Conservation (phyloP, 768 basidiomycete genomes). For the Hericium alpestre region DNA sequence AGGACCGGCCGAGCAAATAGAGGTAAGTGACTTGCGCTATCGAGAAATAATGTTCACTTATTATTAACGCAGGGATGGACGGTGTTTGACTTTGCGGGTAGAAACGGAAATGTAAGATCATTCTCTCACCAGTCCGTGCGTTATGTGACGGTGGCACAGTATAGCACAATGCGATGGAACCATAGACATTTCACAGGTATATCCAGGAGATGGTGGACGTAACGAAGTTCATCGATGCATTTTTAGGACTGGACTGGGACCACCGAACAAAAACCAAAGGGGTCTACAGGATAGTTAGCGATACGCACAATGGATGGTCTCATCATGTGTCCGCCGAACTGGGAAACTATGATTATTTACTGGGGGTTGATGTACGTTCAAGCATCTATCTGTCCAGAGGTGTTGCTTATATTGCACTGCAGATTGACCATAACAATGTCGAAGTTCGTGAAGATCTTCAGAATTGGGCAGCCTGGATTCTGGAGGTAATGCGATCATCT, state of each 20-base stretch:
- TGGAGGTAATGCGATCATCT: slow-evolving; percentile 29
- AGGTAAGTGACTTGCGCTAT: slow-evolving; percentile 31
- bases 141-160: slow-evolving; percentile 28
- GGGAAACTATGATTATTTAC: slow-evolving; percentile 82
- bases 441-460: slow-evolving; percentile 66
- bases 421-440: slow-evolving; percentile 82
- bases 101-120: slow-evolving; percentile 51
- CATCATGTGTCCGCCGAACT: slow-evolving; percentile 67
- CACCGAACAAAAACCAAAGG: slow-evolving; percentile 46
- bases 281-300: slow-evolving; percentile 65
- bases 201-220: slow-evolving; percentile 4
- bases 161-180: slow-evolving; percentile 63
- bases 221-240: neutral
- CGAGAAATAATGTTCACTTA: neutral
- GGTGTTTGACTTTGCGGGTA: slow-evolving; percentile 73
- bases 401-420: slow-evolving; percentile 6
- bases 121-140: neutral
- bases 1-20: slow-evolving; percentile 52
- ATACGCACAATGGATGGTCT: slow-evolving; percentile 73
- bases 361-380: slow-evolving; percentile 55
- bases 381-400: neutral
- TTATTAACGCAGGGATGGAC: slow-evolving; percentile 58
- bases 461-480: slow-evolving; percentile 72
- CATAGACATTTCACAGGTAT: slow-evolving; percentile 72
- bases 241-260: slow-evolving; percentile 76